Evolutionary conservation across 345 rosid genomes (phyloP), one percentile per base, ranked within the genome.

Genomic region (Turritis glabra): DNA sequence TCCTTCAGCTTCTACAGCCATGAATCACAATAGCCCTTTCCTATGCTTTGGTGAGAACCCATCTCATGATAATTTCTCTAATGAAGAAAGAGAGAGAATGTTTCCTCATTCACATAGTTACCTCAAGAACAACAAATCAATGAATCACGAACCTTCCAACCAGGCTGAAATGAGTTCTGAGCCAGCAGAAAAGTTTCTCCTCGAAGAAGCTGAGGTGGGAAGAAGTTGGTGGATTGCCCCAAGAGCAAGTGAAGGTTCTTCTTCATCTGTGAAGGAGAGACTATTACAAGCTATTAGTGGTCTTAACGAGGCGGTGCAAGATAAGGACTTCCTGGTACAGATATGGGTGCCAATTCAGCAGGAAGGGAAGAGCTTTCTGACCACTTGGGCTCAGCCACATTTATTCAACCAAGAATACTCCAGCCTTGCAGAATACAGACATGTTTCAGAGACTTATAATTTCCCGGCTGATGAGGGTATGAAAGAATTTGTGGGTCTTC

Each of bases 291-390:
- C 88, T 61, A 71, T 91, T 37, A 38, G 23, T 11, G 64, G 82
- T 76, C 74, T 93, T 82, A 82, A 88, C 55, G 85, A 86, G 27
- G 80, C 78, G 19, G 84, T 88, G 30, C 77, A 81, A 33, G 86
- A 84, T 56, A 76, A 77, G 70, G 88, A 90, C 73, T 80, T 86
- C 54, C 90, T 93, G 56, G 80, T 93, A 57, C 97, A 93, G 58
- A 82, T 90, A 72, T 93, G 97, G 98, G 92, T 93, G 82, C 96
- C 97, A 29, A 74, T 87, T 56, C 83, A 82, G 37, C 85, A 71
- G 57, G 94, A 71, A 71, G 92, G 89, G 55, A 88, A 83, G 69
- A 63, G 83, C 43, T 82, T 91, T 35, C 92, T 93, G 37, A 91
- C 97, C 23, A 93, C 98, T 40, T 58, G 51, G 73, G 83, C 71